phyloP scores from a whole-genome alignment of 1,284 basidiomycete species.

The Rhodotorula sp. region DNA sequence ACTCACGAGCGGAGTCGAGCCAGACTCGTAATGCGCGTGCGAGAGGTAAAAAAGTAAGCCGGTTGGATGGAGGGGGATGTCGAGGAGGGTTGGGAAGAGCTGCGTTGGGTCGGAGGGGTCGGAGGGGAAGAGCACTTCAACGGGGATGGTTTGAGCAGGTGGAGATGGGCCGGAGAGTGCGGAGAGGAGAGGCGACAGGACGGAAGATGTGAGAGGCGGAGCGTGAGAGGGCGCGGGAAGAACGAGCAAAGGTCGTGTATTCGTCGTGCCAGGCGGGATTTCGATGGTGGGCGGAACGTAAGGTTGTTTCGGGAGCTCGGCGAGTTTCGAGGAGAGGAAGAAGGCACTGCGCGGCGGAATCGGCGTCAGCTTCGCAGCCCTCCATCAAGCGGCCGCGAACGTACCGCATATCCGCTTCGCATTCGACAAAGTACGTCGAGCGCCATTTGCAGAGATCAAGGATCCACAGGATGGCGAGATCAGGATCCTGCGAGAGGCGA shows the following conservation, averaged over 20 bases:
- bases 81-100: neutral
- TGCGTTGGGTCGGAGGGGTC: neutral
- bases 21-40: conserved; percentile 28
- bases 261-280: neutral
- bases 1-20: conserved; percentile 26
- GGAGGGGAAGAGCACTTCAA: neutral
- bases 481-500: conserved; percentile 6
- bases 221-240: conserved; percentile 15
- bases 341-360: conserved; percentile 14
- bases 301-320: conserved; percentile 29
- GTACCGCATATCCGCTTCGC: conserved; percentile 24
- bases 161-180: conserved; percentile 1
- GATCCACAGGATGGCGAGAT: conserved; percentile 25
- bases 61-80: conserved; percentile 1
- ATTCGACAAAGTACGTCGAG: conserved; percentile 23
- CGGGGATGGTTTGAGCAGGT: neutral
- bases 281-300: conserved; percentile 1
- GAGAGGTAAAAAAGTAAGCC: conserved; percentile 30
- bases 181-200: conserved; percentile 11
- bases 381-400: neutral
- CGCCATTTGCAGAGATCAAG: conserved; percentile 37
- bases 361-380: neutral
- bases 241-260: conserved; percentile 14
- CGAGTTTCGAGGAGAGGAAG: conserved; percentile 35
- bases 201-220: conserved; percentile 4